Evolutionary conservation across 441 rosid genomes (phyloP), one percentile per base, ranked within the genome.

Genomic region (Euphorbia schlechtendalii): DNA sequence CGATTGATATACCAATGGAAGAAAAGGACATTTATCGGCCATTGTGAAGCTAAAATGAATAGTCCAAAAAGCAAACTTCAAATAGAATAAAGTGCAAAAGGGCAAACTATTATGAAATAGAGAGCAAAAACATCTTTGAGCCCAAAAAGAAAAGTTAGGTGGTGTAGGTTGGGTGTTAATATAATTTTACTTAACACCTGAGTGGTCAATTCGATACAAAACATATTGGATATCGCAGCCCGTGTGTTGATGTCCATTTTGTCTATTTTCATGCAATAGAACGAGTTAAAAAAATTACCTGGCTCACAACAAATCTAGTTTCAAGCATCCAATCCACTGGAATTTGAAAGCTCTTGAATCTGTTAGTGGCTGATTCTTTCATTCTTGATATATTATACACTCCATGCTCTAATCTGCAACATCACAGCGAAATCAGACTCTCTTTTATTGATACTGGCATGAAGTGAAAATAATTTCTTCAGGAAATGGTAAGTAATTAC

Each of bases 311-410:
- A 24, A 88, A 82, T 58, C 97, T 97, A 21, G 84, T 82, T 71
- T 93, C 99, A 34, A 88, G 89, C 96, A 93, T 88, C 99, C 99
- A 93, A 55, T 81, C 83, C 73, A 68, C 80, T 48, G 99, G 97
- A 77, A 93, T 90, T 38, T 76, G 91, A 63, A 85, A 86, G 36
- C 71, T 77, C 68, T 73, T 86, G 73, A 76, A 93, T 64, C 93
- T 74, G 9, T 77, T 83, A 0, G 90, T 74, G 0, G 96, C 90
- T 0, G 99, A 88, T 81, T 93, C 99, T 63, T 86, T 84, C 93
- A 93, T 87, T 68, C 92, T 77, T 27, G 96, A 88, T 28, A 93
- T 78, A 77, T 88, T 88, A 73, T 93, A 88, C 56, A 86, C 96
- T n/a, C 96, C 89, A 55, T 87, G 97, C 81, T 90, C 97, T 69